Evolutionary conservation across 495 filamentous ascomycete species (phyloP), one percentile per base, ranked within the genome.

Genomic region (Evernia prunastri): DNA sequence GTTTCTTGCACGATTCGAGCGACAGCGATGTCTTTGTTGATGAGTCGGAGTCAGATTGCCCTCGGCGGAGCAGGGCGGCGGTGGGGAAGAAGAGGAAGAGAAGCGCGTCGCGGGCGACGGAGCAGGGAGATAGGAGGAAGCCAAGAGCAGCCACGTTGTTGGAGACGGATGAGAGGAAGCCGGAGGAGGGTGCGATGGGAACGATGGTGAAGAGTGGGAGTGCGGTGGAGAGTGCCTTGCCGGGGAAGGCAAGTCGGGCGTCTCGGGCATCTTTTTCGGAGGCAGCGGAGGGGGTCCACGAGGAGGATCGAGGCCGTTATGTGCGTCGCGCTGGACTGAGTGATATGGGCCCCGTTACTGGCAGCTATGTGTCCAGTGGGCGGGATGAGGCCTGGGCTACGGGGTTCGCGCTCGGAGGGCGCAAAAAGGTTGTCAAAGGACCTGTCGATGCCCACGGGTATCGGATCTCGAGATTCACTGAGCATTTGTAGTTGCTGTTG

Each of bases 1-100:
- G n/a, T 4, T 4, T 51, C 47, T 27, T n/a, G 5, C 29, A 33
- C 13, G 51, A 54, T 33, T 33, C 27, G 0, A 54, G 51, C 17
- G 51, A 54, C 29, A 58, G 40, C 40, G 20, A 58, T 33, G 37
- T 6, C 18, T 58, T 45, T 23, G 25, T 51, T 33, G 29, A 58
- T 33, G 51, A 54, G 13, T 54, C 51, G 27, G 51, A 54, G 51
- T 54, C 51, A 0, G 51, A 54, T 2, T 35, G 51, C 51, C 29
- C 51, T 31, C 27, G 51, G 23, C 29, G 2, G 51, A 33, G 27
- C 5, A 33, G n/a, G 29, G 51, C 25, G 29, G 15, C 1, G 6
- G 5, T 1, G 51, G 35, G n/a, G n/a, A 59, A 4, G 56, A 59
- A 59, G 56, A 59, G 56, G 56, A 59, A 42, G n/a, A 59, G 56